Percentiles rank a stretch among this genome's conserved stretches.
Conservation (phyloP, 2,329 filamentous ascomycete genomes). For the Colletotrichum viniferum region DNA sequence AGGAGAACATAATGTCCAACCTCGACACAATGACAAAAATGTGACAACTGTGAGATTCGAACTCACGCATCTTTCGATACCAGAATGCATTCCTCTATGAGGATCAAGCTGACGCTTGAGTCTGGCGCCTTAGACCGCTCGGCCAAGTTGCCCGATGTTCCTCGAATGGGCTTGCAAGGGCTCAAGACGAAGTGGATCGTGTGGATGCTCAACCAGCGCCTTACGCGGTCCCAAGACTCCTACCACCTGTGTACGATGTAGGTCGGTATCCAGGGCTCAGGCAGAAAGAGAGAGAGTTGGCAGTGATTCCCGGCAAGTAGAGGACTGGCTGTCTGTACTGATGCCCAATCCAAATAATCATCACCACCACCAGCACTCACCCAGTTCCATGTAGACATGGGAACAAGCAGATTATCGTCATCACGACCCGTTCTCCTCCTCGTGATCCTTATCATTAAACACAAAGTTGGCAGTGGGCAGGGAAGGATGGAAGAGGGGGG, state of each 20-base stretch:
- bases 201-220: neutral
- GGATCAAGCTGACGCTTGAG: neutral
- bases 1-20: neutral
- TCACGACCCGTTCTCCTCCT: neutral
- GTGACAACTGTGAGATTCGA: conserved; percentile 22
- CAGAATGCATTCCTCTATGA: conserved; percentile 9
- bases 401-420: neutral
- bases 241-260: neutral
- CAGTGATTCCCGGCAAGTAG: neutral
- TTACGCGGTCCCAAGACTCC: neutral
- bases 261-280: neutral
- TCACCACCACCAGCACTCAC: neutral
- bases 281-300: neutral
- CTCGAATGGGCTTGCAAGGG: neutral
- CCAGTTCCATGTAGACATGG: neutral
- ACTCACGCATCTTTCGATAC: conserved; percentile 22
- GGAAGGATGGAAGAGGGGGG: neutral
- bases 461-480: neutral
- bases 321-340: neutral
- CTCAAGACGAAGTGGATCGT: neutral
- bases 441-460: neutral
- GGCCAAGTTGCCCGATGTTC: conserved; percentile 14
- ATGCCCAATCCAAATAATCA: neutral
- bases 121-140: conserved; percentile 23
- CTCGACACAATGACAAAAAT: neutral